A percentile compares a stretch with the other conserved stretches of the same genome.
These are phyloP conservation scores for Prorocentrum cordatum DNA, from an alignment of 169 alveolate genomes.

Conservation along the genomic window DNA sequence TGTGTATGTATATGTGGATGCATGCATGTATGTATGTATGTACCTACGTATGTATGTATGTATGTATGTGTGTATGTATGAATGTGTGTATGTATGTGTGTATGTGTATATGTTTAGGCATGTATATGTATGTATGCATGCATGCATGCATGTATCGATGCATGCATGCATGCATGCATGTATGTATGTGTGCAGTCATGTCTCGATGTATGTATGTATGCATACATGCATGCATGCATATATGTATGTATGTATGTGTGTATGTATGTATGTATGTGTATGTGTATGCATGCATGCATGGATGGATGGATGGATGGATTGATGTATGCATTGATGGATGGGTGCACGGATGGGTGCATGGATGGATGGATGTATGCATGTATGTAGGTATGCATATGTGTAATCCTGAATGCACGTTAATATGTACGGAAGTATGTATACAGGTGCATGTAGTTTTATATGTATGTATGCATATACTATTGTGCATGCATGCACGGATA, in stretches of 20 bases:
- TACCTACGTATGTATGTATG: not conserved
- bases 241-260: not conserved
- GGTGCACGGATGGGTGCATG: not conserved
- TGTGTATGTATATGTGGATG: not conserved
- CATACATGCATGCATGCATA: not conserved
- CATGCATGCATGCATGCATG: not conserved
- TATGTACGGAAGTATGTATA: too few relatives aligned
- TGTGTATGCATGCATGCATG: not conserved
- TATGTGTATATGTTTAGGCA: too few relatives aligned
- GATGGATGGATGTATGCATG: not conserved
- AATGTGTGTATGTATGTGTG: too few relatives aligned
- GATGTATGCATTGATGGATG: not conserved
- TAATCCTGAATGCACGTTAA: too few relatives aligned
- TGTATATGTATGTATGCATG: too few relatives aligned
- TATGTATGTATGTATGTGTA: not conserved
- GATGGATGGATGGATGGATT: not conserved
- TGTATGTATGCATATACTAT: not conserved
- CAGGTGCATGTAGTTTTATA: not conserved
- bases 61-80: not conserved
- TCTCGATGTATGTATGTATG: not conserved
- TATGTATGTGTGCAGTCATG: not conserved
- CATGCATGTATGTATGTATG: not conserved
- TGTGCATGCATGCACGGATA: not conserved
- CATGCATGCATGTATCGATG: not conserved
- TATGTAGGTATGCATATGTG: not conserved